phyloP scores from a whole-genome alignment of 2,329 filamentous ascomycete genomes.

The Fusarium mexicanum region DNA sequence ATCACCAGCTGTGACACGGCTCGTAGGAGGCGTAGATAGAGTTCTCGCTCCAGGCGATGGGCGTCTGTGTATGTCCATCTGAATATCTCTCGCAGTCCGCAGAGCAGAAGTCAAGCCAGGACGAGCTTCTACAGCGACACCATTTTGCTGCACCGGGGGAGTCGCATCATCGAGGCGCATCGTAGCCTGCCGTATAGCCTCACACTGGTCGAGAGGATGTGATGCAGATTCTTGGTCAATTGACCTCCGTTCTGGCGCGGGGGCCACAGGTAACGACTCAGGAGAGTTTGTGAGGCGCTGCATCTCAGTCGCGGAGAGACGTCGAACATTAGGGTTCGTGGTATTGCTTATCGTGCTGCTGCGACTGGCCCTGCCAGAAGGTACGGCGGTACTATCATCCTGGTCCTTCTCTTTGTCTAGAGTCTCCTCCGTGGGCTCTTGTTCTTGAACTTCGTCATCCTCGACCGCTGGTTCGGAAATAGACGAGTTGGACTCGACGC shows the following conservation, averaged over 20 bases:
- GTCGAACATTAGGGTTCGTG: slow-evolving; percentile 56
- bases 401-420: slow-evolving; percentile 12
- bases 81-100: slow-evolving; percentile 17
- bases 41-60: slow-evolving; percentile 53
- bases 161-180: slow-evolving; percentile 41
- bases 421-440: background rate
- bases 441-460: slow-evolving; percentile 20
- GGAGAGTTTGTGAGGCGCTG: slow-evolving; percentile 66
- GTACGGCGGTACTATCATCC: slow-evolving; percentile 11
- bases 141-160: slow-evolving; percentile 38
- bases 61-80: slow-evolving; percentile 43
- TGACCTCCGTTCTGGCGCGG: slow-evolving; percentile 50
- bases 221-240: slow-evolving; percentile 52
- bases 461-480: slow-evolving; percentile 45
- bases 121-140: slow-evolving; percentile 39
- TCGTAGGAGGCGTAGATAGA: slow-evolving; percentile 63
- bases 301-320: slow-evolving; percentile 67
- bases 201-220: slow-evolving; percentile 42
- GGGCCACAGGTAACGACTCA: slow-evolving; percentile 66
- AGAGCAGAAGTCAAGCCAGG: slow-evolving; percentile 15
- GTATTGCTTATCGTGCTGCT: slow-evolving; percentile 46
- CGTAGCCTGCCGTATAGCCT: slow-evolving; percentile 45
- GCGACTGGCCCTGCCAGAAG: slow-evolving; percentile 39
- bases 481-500: slow-evolving; percentile 41
- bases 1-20: slow-evolving; percentile 49